Evolutionary conservation across 2,329 filamentous ascomycete genomes (phyloP), one percentile per base, ranked within the genome.

Genomic region (Ceratocystis eucalypticola): DNA sequence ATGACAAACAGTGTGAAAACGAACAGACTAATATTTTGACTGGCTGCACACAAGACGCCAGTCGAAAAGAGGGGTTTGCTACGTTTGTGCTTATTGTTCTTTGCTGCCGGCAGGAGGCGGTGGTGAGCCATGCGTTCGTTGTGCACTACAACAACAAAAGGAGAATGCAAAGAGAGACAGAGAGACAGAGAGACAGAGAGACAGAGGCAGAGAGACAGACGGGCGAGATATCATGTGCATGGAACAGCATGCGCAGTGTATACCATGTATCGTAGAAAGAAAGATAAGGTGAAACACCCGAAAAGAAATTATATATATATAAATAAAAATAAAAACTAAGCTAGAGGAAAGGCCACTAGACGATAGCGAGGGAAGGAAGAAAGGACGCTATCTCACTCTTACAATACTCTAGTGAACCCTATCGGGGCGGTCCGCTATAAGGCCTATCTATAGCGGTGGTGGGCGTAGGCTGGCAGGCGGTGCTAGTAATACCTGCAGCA

Each of bases 201-300:
- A 1, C 25, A 28, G 25, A 28, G 25, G 4, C 25, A 30, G 30
- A 30, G 30, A 37, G 33, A 37, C 10, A 10, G 8, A 37, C 8
- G 33, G 10, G 8, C 33, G 8, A 37, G 30, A 8, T 12, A 37
- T 37, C 33, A 37, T 37, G 33, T 37, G 33, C 7, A 37, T 37
- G 33, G 33, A 37, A 37, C 33, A 37, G 7, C 33, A 37, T 37
- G 7, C 8, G 33, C 3, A 37, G 33, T 37, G 8, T 37, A 10
- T 30, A 8, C 22, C 20, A 50, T n/a, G 46, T 20, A 20, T 22
- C 5, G 46, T 50, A n/a, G 17, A 10, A 20, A 50, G 33, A 57
- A 57, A 57, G 50, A 57, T 57, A 30, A 57, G 50, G 50, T 57
- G 50, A 57, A 57, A 57, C 50, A 57, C 2, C 22, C 25, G 12